Base-by-base conservation (phyloP, 2,329 filamentous ascomycete species). In the Amauroascus verrucosus region DNA sequence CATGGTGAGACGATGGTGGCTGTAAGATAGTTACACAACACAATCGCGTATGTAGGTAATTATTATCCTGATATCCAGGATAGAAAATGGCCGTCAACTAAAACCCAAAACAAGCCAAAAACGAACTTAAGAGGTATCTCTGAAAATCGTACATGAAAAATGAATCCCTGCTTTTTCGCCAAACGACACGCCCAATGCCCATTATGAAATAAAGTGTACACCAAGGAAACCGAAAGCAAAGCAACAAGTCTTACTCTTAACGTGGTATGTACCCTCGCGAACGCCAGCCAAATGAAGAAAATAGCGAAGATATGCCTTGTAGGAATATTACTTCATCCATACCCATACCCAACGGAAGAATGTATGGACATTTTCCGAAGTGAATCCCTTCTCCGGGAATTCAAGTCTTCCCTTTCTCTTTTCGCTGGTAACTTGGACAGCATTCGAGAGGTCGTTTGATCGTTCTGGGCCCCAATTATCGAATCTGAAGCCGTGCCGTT, bases 331-430 rank as follows among this genome's bases (percentile, higher is more conserved):
- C 48, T 68, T 71, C 55, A 65, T 60, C 68, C 68, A 71, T 24
- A 66, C 66, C 68, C 65, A 70, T 37, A 71, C 35, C 68, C 68
- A 71, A 9, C 58, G 48, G 4, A 64, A 30, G 46, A 71, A 65
- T 1, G 59, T 60, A 13, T 41, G 30, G 32, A 57, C 35, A 54
- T 70, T 71, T 8, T 64, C 61, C 50, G 58, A 63, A 14, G 66
- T 68, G 22, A 68, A 59, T 1, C 64, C 64, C 32, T 63, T 59
- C 18, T 70, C 68, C 6, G 65, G 64, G 38, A 71, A 64, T 53
- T 69, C 65, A 33, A 71, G 58, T 53, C 67, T 62, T 14, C 68
- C 68, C 48, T 69, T 70, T 38, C 68, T 56, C 30, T 50, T 60
- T 24, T 58, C 55, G 51, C 55, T 70, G 11, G 63, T 57, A 4